Conservation (phyloP, 2,329 filamentous ascomycete genomes). For the Verticillium isaacii region DNA sequence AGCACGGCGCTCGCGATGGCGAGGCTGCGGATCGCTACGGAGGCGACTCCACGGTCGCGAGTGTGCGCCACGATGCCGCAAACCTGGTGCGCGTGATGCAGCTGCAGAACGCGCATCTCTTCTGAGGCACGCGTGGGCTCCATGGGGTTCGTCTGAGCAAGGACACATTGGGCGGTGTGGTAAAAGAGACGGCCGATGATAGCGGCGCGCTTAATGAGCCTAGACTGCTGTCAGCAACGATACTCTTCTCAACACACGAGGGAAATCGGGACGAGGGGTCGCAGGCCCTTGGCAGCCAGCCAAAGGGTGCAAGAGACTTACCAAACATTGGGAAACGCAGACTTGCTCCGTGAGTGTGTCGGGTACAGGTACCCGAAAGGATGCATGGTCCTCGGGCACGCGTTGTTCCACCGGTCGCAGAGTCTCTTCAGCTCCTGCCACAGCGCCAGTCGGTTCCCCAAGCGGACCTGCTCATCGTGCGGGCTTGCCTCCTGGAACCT, state of each 20-base stretch:
- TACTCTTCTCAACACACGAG: neutral
- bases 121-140: slow-evolving; percentile 51
- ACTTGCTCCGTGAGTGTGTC: slow-evolving; percentile 62
- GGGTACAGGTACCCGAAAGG: slow-evolving; percentile 74
- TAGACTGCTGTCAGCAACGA: slow-evolving; percentile 21
- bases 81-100: slow-evolving; percentile 75
- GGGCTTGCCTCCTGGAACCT: slow-evolving; percentile 54
- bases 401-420: slow-evolving; percentile 77
- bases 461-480: slow-evolving; percentile 58
- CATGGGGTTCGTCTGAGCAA: slow-evolving; percentile 74
- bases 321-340: slow-evolving; percentile 84
- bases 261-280: neutral
- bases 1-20: slow-evolving; percentile 73
- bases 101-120: slow-evolving; percentile 66
- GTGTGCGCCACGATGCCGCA: slow-evolving; percentile 87
- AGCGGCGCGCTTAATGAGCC: slow-evolving; percentile 77
- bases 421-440: slow-evolving; percentile 78
- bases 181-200: slow-evolving; percentile 83
- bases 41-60: slow-evolving; percentile 74
- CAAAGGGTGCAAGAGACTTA: slow-evolving; percentile 31
- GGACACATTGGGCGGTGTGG: slow-evolving; percentile 77
- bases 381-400: slow-evolving; percentile 80
- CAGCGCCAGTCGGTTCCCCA: slow-evolving; percentile 63
- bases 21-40: slow-evolving; percentile 73
- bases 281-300: neutral